Percentiles rank a stretch among this genome's conserved stretches.
These are phyloP conservation scores for Tympanopsis confertula DNA, from an alignment of 2,329 filamentous ascomycete species.

Conservation along the genomic window DNA sequence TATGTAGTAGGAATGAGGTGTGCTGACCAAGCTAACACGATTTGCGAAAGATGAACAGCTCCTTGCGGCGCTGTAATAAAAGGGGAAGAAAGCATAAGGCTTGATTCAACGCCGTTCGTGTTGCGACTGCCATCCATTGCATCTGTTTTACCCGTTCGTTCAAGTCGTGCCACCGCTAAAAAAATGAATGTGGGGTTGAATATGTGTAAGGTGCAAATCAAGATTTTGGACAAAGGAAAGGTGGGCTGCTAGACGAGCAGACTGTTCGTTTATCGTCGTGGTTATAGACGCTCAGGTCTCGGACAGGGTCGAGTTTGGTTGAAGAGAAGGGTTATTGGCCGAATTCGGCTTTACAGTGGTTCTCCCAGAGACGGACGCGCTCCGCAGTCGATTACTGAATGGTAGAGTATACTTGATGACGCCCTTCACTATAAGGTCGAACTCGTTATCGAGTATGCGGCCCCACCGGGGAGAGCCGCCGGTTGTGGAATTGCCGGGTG, in stretches of 20 bases:
- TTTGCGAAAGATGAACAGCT: too few relatives aligned
- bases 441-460: constrained; percentile 77
- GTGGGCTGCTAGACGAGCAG: not conserved
- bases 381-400: constrained; percentile 46
- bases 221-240: not conserved
- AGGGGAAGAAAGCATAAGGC: too few relatives aligned
- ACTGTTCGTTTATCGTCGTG: constrained; percentile 2
- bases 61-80: too few relatives aligned
- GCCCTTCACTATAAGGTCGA: constrained; percentile 84
- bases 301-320: constrained; percentile 19
- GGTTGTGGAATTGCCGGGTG: constrained; percentile 80
- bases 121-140: too few relatives aligned
- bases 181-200: too few relatives aligned
- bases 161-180: too few relatives aligned
- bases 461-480: constrained; percentile 83
- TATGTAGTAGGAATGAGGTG: too few relatives aligned
- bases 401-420: constrained; percentile 72
- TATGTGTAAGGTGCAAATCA: too few relatives aligned
- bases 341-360: constrained; percentile 47
- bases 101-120: too few relatives aligned
- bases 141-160: too few relatives aligned
- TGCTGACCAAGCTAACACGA: too few relatives aligned
- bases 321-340: not conserved
- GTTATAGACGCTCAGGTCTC: constrained; percentile 8
- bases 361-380: constrained; percentile 46